Base-by-base conservation (phyloP, 208 protist species). In the Plasmodiophora brassicae region DNA sequence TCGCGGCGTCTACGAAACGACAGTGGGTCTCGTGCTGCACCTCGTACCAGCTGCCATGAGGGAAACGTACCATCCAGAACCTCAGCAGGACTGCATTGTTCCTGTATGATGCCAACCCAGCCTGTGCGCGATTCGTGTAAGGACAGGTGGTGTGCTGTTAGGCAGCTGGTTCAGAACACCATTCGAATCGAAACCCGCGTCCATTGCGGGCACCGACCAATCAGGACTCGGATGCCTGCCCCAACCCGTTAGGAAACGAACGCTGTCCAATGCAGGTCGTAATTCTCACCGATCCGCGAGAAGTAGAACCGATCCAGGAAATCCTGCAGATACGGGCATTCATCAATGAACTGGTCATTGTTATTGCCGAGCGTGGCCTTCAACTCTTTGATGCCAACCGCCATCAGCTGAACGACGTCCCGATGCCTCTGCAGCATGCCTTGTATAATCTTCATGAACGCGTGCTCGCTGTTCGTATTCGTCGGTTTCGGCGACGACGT, bases 221-320 rank as follows among this genome's bases (percentile, higher is more conserved):
- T 78, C 10, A 78, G 65, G 65, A 78, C n/a, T 78, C 65, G 65
- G 65, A 78, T 78, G n/a, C n/a, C n/a, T n/a, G n/a, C n/a, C n/a
- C n/a, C n/a, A n/a, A n/a, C n/a, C n/a, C n/a, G n/a, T n/a, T n/a
- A n/a, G n/a, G n/a, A n/a, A n/a, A n/a, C n/a, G n/a, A n/a, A n/a
- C n/a, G n/a, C n/a, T n/a, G n/a, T n/a, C n/a, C n/a, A n/a, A n/a
- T n/a, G n/a, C n/a, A n/a, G n/a, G n/a, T n/a, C n/a, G n/a, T n/a
- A n/a, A n/a, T n/a, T n/a, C n/a, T n/a, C n/a, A n/a, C 65, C 65
- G n/a, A 78, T 78, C 41, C 65, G 65, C 5, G 65, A 78, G 65
- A 78, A 78, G 65, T 78, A 78, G 65, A 78, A 78, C n/a, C 65
- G 65, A 32, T 78, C 65, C 5, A 78, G 65, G 65, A 78, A 78